Evolutionary conservation across 2,329 filamentous ascomycete genomes (phyloP), one percentile per base, ranked within the genome.

Genomic region (Colletotrichum sp.): DNA sequence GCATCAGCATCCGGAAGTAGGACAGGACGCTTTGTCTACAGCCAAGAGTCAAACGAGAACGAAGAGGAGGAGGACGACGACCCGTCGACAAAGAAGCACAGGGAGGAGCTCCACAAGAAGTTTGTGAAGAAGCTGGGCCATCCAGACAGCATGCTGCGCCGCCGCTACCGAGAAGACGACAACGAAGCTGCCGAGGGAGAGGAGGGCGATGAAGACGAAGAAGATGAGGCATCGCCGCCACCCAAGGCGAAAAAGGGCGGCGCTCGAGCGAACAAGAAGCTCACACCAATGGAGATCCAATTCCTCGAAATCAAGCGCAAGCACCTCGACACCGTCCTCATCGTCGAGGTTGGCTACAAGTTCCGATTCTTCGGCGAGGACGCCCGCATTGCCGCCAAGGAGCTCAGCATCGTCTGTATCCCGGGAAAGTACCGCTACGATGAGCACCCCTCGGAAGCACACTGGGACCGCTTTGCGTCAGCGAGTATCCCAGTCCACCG

Each of bases 341-440:
- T 98, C 14, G 93, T 98, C 68, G 96, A 99, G 83, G 97, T 98
- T 10, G 97, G 97, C 66, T 99, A 99, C 86, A 99, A 99, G 83
- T 99, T 98, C 85, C 93, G 94, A 38, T 98, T 99, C 86, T 98
- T 98, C 81, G 97, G 97, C 13, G 96, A 98, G 81, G 97, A 99
- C 86, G 97, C 97, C 10, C 91, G 96, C 69, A 91, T 92, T 69
- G 97, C 96, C 6, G 95, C 96, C 14, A 98, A 96, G 83, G 95
- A 96, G 82, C 88, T 99, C 64, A 94, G 95, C 75, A 98, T 99
- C 79, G 94, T 99, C 52, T 99, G 97, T 83, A 98, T 99, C 79
- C 96, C 97, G 0, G 97, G 97, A 43, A 98, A 98, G 82, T 92
- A 96, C 83, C 91, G 96, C 81, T 99, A 96, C 81, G 96, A 99